These are phyloP conservation scores for Naganishia albida DNA, from an alignment of 1,284 basidiomycete species.

Conservation along the genomic window DNA sequence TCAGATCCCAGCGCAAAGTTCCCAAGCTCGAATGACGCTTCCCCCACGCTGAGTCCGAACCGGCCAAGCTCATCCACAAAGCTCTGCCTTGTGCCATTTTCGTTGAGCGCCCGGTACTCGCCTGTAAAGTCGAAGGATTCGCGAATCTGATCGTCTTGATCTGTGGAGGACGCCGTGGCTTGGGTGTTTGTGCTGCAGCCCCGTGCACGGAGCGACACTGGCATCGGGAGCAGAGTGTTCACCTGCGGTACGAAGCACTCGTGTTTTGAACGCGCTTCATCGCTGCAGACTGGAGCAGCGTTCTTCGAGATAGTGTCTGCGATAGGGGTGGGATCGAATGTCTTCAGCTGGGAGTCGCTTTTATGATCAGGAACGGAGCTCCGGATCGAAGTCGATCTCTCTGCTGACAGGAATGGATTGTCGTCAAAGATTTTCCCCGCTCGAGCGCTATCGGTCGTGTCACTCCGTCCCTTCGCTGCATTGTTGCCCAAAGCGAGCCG, in stretches of 20 bases:
- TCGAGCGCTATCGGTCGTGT: not conserved
- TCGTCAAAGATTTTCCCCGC: slow-evolving; percentile 13
- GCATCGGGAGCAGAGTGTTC: too few species aligned
- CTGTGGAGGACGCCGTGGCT: slow-evolving; percentile 33
- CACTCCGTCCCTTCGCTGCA: not conserved
- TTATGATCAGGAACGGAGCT: not conserved
- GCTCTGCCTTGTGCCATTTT: slow-evolving; percentile 67
- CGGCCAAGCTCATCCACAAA: slow-evolving; percentile 64
- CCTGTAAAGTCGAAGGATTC: slow-evolving; percentile 83
- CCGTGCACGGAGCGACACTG: not conserved
- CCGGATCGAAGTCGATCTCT: not conserved
- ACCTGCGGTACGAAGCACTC: not conserved
- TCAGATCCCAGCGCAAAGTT: slow-evolving; percentile 7
- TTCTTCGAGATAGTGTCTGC: not conserved
- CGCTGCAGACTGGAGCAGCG: not conserved
- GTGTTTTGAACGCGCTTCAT: not conserved
- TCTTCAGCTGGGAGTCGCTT: too few species aligned
- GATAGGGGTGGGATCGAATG: too few species aligned
- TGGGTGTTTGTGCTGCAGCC: slow-evolving; percentile 6
- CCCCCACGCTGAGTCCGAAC: slow-evolving; percentile 34
- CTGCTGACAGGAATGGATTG: slow-evolving; percentile 11
- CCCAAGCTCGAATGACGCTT: slow-evolving; percentile 28
- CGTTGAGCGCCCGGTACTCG: slow-evolving; percentile 69
- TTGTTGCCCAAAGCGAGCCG: slow-evolving; percentile 23
- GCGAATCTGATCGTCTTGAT: slow-evolving; percentile 62